Percentiles rank a stretch among this genome's conserved stretches.
Conservation (phyloP, 2,329 filamentous ascomycete species). For the Whalleya microplaca region DNA sequence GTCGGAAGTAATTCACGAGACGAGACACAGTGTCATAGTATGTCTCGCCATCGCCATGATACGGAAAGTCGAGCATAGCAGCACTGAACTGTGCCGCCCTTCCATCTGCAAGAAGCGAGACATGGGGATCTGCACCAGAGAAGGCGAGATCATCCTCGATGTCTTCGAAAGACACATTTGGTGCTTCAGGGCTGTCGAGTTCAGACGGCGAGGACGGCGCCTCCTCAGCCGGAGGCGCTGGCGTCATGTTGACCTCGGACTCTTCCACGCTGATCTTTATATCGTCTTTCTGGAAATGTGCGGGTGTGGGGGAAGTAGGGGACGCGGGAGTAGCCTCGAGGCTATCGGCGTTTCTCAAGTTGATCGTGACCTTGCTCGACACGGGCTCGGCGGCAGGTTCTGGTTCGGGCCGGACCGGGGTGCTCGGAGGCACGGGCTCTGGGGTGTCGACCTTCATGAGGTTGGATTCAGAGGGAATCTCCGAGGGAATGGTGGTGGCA, state of each 20-base stretch:
- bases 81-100: conserved; percentile 22
- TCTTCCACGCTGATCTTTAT: conserved; percentile 52
- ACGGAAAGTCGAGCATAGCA: conserved; percentile 36
- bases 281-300: conserved; percentile 30
- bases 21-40: conserved; percentile 34
- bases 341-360: conserved; percentile 53
- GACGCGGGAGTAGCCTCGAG: conserved; percentile 48
- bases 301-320: conserved; percentile 46
- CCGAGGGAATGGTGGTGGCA: conserved; percentile 35
- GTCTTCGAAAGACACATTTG: conserved; percentile 46
- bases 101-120: conserved; percentile 18
- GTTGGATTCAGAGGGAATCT: conserved; percentile 40
- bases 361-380: conserved; percentile 64
- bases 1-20: conserved; percentile 33
- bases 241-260: conserved; percentile 44
- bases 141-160: conserved; percentile 37
- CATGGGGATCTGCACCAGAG: conserved; percentile 39
- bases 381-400: conserved; percentile 46
- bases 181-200: conserved; percentile 48
- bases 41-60: conserved; percentile 32
- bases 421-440: conserved; percentile 46
- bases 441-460: conserved; percentile 47
- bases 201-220: conserved; percentile 44
- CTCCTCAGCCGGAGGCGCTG: conserved; percentile 30
- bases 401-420: conserved; percentile 42